A percentile compares a stretch with the other conserved stretches of the same genome.
Evolutionary conservation across 1,284 basidiomycete species (phyloP).

Genomic region (Cutaneotrichosporon sp.): DNA sequence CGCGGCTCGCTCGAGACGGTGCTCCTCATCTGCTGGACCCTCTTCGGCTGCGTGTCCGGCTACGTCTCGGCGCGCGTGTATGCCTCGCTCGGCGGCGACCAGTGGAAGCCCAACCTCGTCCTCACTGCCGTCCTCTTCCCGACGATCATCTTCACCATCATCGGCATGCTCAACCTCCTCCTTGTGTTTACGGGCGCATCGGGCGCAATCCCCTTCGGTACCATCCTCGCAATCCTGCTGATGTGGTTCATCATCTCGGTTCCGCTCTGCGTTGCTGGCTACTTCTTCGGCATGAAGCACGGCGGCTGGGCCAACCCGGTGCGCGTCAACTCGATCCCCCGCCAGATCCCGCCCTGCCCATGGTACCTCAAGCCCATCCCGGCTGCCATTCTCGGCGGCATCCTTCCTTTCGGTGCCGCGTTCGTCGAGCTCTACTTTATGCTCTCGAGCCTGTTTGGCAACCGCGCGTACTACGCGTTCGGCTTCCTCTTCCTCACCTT

Average conservation of each 20-base stretch:
- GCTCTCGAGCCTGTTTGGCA: slow-evolving; percentile 89
- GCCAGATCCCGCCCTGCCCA: slow-evolving; percentile 83
- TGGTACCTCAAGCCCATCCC: slow-evolving; percentile 78
- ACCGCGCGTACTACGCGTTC: slow-evolving; percentile 91
- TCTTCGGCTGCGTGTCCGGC: slow-evolving; percentile 89
- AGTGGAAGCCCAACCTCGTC: slow-evolving; percentile 80
- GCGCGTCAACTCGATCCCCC: slow-evolving; percentile 87
- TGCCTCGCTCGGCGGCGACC: slow-evolving; percentile 74
- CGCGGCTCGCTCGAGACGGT: slow-evolving; percentile 92
- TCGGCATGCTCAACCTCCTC: slow-evolving; percentile 85
- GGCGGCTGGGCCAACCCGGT: slow-evolving; percentile 78
- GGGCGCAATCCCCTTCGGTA: slow-evolving; percentile 94
- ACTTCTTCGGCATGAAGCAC: slow-evolving; percentile 76
- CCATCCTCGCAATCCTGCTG: slow-evolving; percentile 82
- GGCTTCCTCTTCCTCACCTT: slow-evolving; percentile 92
- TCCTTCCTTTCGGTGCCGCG: slow-evolving; percentile 91
- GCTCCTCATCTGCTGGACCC: slow-evolving; percentile 93
- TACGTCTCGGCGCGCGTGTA: slow-evolving; percentile 87
- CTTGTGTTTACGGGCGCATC: slow-evolving; percentile 83
- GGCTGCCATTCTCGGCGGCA: slow-evolving; percentile 79
- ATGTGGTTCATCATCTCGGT: slow-evolving; percentile 97
- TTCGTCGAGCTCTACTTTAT: slow-evolving; percentile 97
- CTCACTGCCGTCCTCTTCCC: slow-evolving; percentile 86
- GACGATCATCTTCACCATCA: slow-evolving; percentile 74
- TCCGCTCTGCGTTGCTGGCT: slow-evolving; percentile 63